These are phyloP conservation scores for Colletotrichum caudatum DNA, from an alignment of 2,329 filamentous ascomycete genomes.

Conservation along the genomic window DNA sequence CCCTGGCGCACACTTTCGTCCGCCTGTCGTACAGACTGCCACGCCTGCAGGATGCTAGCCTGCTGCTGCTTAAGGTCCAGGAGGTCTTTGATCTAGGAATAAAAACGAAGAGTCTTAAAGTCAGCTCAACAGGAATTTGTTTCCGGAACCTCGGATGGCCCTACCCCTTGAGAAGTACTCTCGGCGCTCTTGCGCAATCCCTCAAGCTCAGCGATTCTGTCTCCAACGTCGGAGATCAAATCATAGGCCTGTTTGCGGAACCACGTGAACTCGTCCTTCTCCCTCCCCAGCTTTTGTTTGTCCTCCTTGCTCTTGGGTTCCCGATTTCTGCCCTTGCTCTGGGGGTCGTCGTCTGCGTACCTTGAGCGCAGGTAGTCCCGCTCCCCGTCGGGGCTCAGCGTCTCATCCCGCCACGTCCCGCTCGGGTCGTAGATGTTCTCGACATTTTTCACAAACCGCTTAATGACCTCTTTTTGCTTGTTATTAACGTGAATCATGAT, in stretches of 20 bases:
- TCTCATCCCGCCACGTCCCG: not conserved
- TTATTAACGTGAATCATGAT: constrained; percentile 58
- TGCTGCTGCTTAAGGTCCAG: constrained; percentile 60
- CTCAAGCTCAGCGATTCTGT: constrained; percentile 51
- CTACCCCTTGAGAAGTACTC: constrained; percentile 51
- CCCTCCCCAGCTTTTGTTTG: not conserved
- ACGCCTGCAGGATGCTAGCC: constrained; percentile 58
- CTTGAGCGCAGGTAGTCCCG: not conserved
- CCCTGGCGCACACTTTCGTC: constrained; percentile 57
- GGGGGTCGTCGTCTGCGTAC: not conserved
- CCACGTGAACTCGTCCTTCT: constrained; percentile 43
- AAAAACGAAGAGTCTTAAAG: not conserved
- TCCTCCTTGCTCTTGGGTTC: constrained; percentile 8
- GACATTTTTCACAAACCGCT: constrained; percentile 46
- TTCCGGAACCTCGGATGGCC: constrained; percentile 6
- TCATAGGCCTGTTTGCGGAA: constrained; percentile 46
- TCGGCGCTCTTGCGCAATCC: constrained; percentile 49
- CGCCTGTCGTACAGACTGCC: constrained; percentile 54
- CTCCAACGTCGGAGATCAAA: constrained; percentile 44
- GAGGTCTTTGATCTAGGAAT: constrained; percentile 50
- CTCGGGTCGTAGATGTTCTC: constrained; percentile 8
- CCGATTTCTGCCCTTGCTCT: not conserved
- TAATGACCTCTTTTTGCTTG: constrained; percentile 51
- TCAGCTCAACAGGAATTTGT: constrained; percentile 21
- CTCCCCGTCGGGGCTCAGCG: not conserved